These are phyloP conservation scores for Fusarium nanum DNA, from an alignment of 2,329 filamentous ascomycete species.

Conservation along the genomic window DNA sequence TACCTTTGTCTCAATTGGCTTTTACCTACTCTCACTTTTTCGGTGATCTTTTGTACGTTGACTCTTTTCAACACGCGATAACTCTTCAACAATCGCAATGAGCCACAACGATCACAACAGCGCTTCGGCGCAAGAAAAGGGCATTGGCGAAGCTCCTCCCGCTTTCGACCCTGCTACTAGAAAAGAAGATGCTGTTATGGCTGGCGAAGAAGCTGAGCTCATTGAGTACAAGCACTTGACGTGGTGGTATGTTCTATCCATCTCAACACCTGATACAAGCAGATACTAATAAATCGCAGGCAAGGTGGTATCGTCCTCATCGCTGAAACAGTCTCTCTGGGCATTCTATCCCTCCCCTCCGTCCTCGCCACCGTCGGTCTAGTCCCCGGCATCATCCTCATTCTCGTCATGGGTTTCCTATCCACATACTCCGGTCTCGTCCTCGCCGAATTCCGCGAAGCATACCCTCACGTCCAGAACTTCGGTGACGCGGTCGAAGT, in stretches of 20 bases:
- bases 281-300: constrained; percentile 43
- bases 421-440: constrained; percentile 71
- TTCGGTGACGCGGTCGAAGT: constrained; percentile 75
- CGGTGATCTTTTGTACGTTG: no score
- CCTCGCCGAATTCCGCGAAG: constrained; percentile 75
- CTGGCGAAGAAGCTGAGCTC: constrained; percentile 34
- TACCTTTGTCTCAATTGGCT: not conserved
- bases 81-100: constrained; percentile 2
- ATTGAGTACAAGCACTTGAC: constrained; percentile 54
- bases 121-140: constrained; percentile 25
- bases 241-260: constrained; percentile 57
- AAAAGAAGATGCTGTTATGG: constrained; percentile 7
- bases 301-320: constrained; percentile 59
- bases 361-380: constrained; percentile 78
- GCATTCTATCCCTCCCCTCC: constrained; percentile 77
- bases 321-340: constrained; percentile 60
- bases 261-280: no score
- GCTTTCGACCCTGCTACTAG: not conserved
- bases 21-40: no score
- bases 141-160: not conserved
- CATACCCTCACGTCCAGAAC: constrained; percentile 74
- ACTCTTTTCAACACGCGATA: constrained; percentile 1
- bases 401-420: constrained; percentile 72
- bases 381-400: constrained; percentile 78
- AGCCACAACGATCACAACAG: not conserved